Evolutionary conservation across 2,329 filamentous ascomycete genomes (phyloP).

Genomic region (Trichoderma citrinoviride): DNA sequence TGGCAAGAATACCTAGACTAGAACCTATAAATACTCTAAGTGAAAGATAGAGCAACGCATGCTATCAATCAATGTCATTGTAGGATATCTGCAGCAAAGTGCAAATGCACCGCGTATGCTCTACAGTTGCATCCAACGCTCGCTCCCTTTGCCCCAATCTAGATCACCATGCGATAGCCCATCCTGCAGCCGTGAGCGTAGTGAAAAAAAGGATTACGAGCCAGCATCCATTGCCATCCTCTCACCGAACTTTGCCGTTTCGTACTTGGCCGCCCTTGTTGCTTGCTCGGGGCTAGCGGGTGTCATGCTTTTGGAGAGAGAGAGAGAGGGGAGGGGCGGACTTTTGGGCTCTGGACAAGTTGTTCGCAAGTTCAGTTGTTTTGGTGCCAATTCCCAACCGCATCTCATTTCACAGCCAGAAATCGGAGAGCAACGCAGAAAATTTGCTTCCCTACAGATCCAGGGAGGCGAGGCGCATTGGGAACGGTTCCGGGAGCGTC

Average conservation of each 20-base stretch:
- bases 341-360: slow-evolving; percentile 18
- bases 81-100: too few species aligned
- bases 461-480: slow-evolving; percentile 21
- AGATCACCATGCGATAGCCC: neutral
- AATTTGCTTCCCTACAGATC: slow-evolving; percentile 21
- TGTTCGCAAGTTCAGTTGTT: neutral
- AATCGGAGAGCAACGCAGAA: slow-evolving; percentile 26
- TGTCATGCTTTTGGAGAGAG: slow-evolving; percentile 20
- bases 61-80: too few species aligned
- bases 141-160: slow-evolving; percentile 2
- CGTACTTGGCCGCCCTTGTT: slow-evolving; percentile 7
- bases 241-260: slow-evolving; percentile 20
- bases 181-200: slow-evolving; percentile 5
- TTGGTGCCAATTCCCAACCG: neutral
- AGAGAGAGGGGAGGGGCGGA: slow-evolving; percentile 23
- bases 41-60: too few species aligned
- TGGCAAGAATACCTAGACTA: too few species aligned
- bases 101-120: neutral
- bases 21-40: too few species aligned
- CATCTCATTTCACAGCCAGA: slow-evolving; percentile 26
- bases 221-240: slow-evolving; percentile 7
- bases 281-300: slow-evolving; percentile 23
- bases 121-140: neutral
- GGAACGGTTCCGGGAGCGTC: slow-evolving; percentile 18
- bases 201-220: slow-evolving; percentile 9